A percentile compares a stretch with the other conserved stretches of the same genome.
Conservation (phyloP, 345 rosid genomes). For the Gynandropsis gynandra region DNA sequence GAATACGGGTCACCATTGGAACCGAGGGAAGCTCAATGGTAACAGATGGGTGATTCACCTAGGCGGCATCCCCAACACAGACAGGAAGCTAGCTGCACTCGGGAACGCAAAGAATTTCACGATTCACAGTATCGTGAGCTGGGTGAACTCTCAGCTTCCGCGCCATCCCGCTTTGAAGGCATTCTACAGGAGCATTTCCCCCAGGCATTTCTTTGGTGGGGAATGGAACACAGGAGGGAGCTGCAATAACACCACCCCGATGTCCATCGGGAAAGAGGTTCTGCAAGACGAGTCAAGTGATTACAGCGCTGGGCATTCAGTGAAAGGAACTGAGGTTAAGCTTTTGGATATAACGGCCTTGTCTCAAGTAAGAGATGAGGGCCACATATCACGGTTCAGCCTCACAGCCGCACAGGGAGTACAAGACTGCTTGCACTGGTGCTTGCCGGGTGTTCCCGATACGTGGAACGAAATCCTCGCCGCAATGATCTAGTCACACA, state of each 20-base stretch:
- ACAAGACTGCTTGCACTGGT: conserved; percentile 78
- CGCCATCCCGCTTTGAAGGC: conserved; percentile 37
- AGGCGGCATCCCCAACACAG: conserved; percentile 45
- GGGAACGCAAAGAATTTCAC: conserved; percentile 63
- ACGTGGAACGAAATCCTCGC: conserved; percentile 63
- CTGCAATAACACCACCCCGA: conserved; percentile 63
- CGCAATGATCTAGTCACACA: conserved; percentile 41
- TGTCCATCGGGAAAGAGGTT: conserved; percentile 64
- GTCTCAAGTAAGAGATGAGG: conserved; percentile 53
- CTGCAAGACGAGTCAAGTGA: conserved; percentile 45
- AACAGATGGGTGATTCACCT: conserved; percentile 74
- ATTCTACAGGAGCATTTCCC: conserved; percentile 50
- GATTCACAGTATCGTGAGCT: conserved; percentile 44
- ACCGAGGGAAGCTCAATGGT: conserved; percentile 50
- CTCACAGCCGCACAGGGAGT: conserved; percentile 42
- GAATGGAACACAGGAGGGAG: conserved; percentile 74
- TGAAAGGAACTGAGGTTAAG: conserved; percentile 41
- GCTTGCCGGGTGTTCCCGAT: conserved; percentile 73
- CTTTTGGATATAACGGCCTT: conserved; percentile 48
- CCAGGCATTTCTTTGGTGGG: conserved; percentile 51
- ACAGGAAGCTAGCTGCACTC: conserved; percentile 48
- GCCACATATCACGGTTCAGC: conserved; percentile 57
- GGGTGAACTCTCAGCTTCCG: conserved; percentile 49
- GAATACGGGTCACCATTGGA: conserved; percentile 73
- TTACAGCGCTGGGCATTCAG: conserved; percentile 35